Evolutionary conservation across 1,139 yeast genomes (phyloP).

Genomic region (Saccharomyces hybrid): DNA sequence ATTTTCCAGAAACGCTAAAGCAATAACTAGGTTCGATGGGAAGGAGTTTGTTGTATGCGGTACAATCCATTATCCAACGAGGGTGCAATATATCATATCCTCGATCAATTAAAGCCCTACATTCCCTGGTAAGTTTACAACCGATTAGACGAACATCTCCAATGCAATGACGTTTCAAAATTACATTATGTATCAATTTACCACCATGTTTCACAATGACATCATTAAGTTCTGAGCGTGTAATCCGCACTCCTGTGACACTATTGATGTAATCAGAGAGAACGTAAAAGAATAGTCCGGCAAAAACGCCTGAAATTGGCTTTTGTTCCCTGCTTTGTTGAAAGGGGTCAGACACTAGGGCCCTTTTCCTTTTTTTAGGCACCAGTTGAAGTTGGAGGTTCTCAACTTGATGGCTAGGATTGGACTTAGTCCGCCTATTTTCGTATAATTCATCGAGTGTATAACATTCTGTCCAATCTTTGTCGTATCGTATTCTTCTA

Average conservation of each 20-base stretch:
- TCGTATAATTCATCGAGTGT: slow-evolving; percentile 27
- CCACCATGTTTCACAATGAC: slow-evolving; percentile 50
- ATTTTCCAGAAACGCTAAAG: slow-evolving; percentile 32
- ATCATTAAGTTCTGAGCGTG: slow-evolving; percentile 34
- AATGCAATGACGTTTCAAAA: slow-evolving; percentile 9
- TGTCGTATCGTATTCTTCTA: slow-evolving; percentile 60
- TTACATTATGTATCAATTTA: slow-evolving; percentile 25
- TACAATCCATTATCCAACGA: slow-evolving; percentile 65
- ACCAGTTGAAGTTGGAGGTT: slow-evolving; percentile 18
- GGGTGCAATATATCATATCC: slow-evolving; percentile 61
- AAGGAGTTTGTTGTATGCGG: slow-evolving; percentile 38
- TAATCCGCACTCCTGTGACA: slow-evolving; percentile 30
- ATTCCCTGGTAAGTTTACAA: slow-evolving; percentile 43
- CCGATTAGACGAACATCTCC: slow-evolving; percentile 36
- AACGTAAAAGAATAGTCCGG: slow-evolving; percentile 35
- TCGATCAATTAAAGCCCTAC: slow-evolving; percentile 37
- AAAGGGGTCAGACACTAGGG: neutral
- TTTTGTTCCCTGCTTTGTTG: slow-evolving; percentile 1
- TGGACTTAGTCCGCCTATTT: neutral
- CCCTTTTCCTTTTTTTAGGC: slow-evolving; percentile 12
- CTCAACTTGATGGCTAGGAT: slow-evolving; percentile 8
- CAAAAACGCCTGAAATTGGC: slow-evolving; percentile 27
- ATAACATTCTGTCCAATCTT: slow-evolving; percentile 48
- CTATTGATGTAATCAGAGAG: slow-evolving; percentile 38
- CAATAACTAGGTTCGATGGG: slow-evolving; percentile 57